A percentile compares a stretch with the other conserved stretches of the same genome.
phyloP scores from a whole-genome alignment of 2,329 filamentous ascomycete genomes.

The Pseudogymnoascus sp. region DNA sequence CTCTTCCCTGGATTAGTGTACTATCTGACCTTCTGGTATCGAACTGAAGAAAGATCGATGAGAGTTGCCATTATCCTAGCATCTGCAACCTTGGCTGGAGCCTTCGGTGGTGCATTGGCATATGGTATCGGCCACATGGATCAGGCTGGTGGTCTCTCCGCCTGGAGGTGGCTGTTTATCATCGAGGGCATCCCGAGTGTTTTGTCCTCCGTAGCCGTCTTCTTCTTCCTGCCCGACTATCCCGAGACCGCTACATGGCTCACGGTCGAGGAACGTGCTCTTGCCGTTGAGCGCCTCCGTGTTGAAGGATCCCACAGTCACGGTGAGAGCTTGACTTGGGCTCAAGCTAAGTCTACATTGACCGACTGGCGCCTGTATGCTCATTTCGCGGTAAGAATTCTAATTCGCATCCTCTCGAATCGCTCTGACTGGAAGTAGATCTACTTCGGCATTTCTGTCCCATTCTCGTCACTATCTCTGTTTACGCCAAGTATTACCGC shows the following conservation, averaged over 20 bases:
- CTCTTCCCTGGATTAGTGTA: slow-evolving; percentile 34
- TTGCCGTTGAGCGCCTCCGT: slow-evolving; percentile 37
- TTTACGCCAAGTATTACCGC: slow-evolving; percentile 57
- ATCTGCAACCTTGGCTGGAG: slow-evolving; percentile 27
- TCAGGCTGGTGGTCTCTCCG: slow-evolving; percentile 21
- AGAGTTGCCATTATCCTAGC: slow-evolving; percentile 29
- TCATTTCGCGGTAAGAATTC: not conserved
- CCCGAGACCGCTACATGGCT: slow-evolving; percentile 44
- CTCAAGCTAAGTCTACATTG: not conserved
- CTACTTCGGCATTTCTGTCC: not conserved
- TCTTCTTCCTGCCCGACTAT: slow-evolving; percentile 43
- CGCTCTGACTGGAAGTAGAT: not conserved
- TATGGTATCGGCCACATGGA: slow-evolving; percentile 30
- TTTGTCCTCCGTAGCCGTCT: slow-evolving; percentile 38
- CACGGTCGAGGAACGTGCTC: slow-evolving; percentile 37
- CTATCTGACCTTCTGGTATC: slow-evolving; percentile 31
- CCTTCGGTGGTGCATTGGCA: slow-evolving; percentile 29
- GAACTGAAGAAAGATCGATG: slow-evolving; percentile 26
- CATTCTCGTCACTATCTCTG: not conserved
- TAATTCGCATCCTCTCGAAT: not conserved
- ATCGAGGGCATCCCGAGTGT: slow-evolving; percentile 23
- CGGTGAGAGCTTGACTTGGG: slow-evolving; percentile 36
- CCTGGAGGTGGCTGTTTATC: slow-evolving; percentile 30
- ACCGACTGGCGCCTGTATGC: not conserved
- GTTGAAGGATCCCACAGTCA: slow-evolving; percentile 38